These are phyloP conservation scores for Basipetospora sp. DNA, from an alignment of 2,329 filamentous ascomycete genomes.

Conservation along the genomic window DNA sequence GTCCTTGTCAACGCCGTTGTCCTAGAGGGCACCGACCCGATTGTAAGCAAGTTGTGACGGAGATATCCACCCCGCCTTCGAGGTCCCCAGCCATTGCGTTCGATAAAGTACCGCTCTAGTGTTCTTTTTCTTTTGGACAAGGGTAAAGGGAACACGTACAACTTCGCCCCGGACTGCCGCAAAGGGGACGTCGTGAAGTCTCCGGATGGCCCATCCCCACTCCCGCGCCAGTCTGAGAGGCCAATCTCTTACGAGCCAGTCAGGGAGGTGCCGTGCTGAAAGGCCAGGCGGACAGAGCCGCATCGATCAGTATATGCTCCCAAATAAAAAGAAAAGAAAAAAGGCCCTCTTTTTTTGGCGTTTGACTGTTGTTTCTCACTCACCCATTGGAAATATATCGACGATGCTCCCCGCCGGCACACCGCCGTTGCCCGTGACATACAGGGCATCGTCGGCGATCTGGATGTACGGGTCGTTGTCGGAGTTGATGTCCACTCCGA, in stretches of 20 bases:
- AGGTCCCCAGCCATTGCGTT: too few relatives aligned
- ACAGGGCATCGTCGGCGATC: conserved; percentile 18
- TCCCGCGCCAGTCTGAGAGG: conserved; percentile 18
- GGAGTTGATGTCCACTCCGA: conserved; percentile 15
- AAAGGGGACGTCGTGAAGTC: conserved; percentile 19
- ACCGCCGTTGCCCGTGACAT: conserved; percentile 18
- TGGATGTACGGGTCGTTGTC: conserved; percentile 18
- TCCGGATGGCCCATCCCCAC: conserved; percentile 21
- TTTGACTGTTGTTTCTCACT: conserved; percentile 5
- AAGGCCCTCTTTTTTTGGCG: too few relatives aligned
- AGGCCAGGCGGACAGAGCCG: not conserved
- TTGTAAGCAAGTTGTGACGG: not conserved
- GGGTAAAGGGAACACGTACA: conserved; percentile 11
- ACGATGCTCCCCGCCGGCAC: conserved; percentile 22
- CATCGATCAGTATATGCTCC: too few relatives aligned
- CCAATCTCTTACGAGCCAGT: conserved; percentile 18
- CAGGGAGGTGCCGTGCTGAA: conserved; percentile 13
- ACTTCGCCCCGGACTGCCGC: conserved; percentile 14
- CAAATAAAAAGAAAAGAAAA: too few relatives aligned
- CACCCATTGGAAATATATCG: conserved; percentile 29
- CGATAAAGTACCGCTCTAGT: too few relatives aligned
- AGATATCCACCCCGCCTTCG: too few relatives aligned
- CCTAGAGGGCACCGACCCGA: too few relatives aligned
- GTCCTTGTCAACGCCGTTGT: conserved; percentile 8
- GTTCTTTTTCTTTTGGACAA: too few relatives aligned